Evolutionary conservation across 106 monocot genomes (phyloP).

Genomic region (Dendrobium huoshanense): DNA sequence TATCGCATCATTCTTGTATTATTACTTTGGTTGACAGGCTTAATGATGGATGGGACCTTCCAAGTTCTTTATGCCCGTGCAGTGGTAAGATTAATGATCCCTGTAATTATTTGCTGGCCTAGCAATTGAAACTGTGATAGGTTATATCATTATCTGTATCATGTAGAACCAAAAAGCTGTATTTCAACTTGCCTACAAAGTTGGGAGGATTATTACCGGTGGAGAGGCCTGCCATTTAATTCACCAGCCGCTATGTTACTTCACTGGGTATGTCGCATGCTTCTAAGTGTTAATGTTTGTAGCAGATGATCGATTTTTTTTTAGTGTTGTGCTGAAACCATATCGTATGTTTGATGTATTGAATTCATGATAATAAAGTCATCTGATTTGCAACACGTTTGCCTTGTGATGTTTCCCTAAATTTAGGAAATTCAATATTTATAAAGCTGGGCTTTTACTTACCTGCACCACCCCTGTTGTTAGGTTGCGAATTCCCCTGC

Average conservation of each 20-base stretch:
- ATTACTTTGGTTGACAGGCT: slow-evolving; percentile 22
- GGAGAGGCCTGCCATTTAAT: slow-evolving; percentile 74
- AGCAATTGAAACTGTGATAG: slow-evolving; percentile 1
- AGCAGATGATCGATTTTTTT: neutral
- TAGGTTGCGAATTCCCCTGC: neutral
- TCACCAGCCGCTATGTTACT: slow-evolving; percentile 78
- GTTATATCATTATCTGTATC: neutral
- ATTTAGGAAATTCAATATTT: neutral
- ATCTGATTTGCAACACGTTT: neutral
- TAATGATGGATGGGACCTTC: slow-evolving; percentile 54
- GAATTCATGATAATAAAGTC: neutral
- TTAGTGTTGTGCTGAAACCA: neutral
- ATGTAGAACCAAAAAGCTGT: slow-evolving; percentile 36
- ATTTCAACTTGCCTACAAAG: slow-evolving; percentile 30
- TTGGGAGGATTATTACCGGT: slow-evolving; percentile 83
- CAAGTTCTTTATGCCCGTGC: slow-evolving; percentile 71
- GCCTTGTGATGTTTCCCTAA: neutral
- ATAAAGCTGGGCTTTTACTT: neutral
- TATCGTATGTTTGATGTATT: neutral
- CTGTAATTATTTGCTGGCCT: slow-evolving; percentile 1
- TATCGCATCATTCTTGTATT: neutral
- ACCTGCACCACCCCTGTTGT: neutral
- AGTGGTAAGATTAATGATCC: slow-evolving; percentile 32
- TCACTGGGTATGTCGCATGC: slow-evolving; percentile 64
- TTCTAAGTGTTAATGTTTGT: neutral